These are phyloP conservation scores for Eucalyptus sideroxylon DNA, from an alignment of 345 rosid species.

Conservation along the genomic window DNA sequence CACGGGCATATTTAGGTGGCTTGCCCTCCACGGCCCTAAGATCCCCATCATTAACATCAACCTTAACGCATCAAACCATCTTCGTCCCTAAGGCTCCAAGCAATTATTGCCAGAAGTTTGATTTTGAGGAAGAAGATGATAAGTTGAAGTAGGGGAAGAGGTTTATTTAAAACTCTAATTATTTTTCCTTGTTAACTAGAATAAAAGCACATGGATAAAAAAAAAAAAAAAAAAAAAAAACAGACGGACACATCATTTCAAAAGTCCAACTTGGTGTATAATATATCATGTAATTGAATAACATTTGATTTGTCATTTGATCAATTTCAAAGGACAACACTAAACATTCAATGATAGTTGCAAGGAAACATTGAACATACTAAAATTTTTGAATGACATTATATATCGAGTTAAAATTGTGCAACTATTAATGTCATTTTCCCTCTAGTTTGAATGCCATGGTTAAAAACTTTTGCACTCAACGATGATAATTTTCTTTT, in stretches of 20 bases:
- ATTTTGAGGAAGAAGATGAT: background rate
- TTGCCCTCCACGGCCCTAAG: background rate
- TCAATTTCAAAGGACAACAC: background rate
- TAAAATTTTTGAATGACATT: background rate
- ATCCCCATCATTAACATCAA: background rate
- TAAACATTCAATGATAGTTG: background rate
- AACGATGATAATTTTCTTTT: no score
- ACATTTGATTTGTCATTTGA: background rate
- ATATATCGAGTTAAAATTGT: background rate
- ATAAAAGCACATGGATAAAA: background rate
- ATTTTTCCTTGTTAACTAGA: no score
- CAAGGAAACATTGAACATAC: background rate
- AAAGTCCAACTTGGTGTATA: background rate
- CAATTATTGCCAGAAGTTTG: background rate
- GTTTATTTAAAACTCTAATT: background rate
- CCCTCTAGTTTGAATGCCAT: no score
- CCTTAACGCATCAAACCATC: background rate
- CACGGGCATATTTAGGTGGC: background rate
- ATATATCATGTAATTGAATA: background rate
- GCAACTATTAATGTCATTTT: background rate
- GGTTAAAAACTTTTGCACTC: no score
- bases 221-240: no score
- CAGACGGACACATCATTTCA: background rate
- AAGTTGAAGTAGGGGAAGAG: background rate
- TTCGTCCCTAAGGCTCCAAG: background rate